Percentiles rank a stretch among this genome's conserved stretches.
Evolutionary conservation across 2,329 filamentous ascomycete genomes (phyloP).

Genomic region (Xylaria sp.): DNA sequence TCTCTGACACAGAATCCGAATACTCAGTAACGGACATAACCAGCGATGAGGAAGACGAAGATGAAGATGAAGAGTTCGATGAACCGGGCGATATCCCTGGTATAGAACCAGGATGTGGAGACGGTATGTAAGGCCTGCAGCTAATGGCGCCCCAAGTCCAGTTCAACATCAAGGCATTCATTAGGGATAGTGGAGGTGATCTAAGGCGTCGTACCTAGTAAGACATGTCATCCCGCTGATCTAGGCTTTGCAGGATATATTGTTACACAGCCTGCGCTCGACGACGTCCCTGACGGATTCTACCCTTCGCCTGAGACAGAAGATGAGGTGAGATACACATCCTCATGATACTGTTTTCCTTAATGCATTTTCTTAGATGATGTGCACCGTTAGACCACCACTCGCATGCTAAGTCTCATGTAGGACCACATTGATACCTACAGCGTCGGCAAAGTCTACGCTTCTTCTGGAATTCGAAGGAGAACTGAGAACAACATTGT

Average conservation of each 20-base stretch:
- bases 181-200: constrained; percentile 32
- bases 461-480: constrained; percentile 88
- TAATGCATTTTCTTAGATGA: background rate
- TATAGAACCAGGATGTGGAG: constrained; percentile 77
- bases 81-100: constrained; percentile 83
- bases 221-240: constrained; percentile 35
- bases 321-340: constrained; percentile 63
- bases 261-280: constrained; percentile 91
- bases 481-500: constrained; percentile 76
- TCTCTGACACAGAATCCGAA: constrained; percentile 68
- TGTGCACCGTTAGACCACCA: too few relatives aligned
- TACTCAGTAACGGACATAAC: constrained; percentile 55
- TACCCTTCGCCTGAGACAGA: constrained; percentile 77
- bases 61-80: constrained; percentile 63
- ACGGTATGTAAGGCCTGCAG: constrained; percentile 55
- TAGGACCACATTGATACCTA: constrained; percentile 83
- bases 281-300: constrained; percentile 85
- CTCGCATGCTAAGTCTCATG: constrained; percentile 55
- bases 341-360: background rate
- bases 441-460: constrained; percentile 84
- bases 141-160: constrained; percentile 18
- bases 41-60: constrained; percentile 64
- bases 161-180: constrained; percentile 18
- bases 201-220: constrained; percentile 18
- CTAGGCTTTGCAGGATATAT: constrained; percentile 64